These are phyloP conservation scores for Haplosporangium gracile DNA, from an alignment of 192 early-diverging fungal species.

Conservation along the genomic window DNA sequence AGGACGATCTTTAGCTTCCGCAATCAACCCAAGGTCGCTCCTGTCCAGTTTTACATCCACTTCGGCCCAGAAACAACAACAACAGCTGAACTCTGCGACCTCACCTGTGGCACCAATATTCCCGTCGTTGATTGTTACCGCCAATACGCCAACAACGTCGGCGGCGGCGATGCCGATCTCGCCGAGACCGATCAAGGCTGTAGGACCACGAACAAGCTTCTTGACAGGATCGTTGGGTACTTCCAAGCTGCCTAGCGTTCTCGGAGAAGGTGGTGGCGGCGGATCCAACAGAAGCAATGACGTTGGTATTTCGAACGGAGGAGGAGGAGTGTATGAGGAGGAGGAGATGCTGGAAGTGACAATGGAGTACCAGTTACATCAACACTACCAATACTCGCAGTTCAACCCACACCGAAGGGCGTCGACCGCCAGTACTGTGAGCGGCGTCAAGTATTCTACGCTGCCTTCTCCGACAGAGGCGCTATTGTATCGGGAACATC, in stretches of 20 bases:
- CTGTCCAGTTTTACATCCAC: slow-evolving; percentile 16
- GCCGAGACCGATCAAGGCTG: slow-evolving; percentile 15
- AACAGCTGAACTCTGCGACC: background rate
- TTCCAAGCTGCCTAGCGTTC: background rate
- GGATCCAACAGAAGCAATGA: background rate
- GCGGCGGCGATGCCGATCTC: slow-evolving; percentile 14
- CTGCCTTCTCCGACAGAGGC: background rate
- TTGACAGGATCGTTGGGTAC: background rate
- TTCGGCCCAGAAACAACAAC: slow-evolving; percentile 9
- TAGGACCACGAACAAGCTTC: background rate
- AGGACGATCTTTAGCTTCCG: background rate
- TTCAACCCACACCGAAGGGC: background rate
- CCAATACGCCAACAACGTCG: background rate
- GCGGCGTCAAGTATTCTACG: background rate
- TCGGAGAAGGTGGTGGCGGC: background rate
- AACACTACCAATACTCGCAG: background rate
- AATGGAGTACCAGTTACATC: background rate
- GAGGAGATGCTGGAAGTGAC: background rate
- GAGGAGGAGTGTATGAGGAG: background rate
- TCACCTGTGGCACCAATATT: background rate
- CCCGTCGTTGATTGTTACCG: background rate
- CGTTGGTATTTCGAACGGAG: background rate
- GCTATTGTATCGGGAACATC: background rate
- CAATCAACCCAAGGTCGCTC: slow-evolving; percentile 26
- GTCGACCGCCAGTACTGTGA: background rate